Evolutionary conservation across 139 green algal genomes (phyloP), one percentile per base, ranked within the genome.

Genomic region (Chlamydomonas sp.): DNA sequence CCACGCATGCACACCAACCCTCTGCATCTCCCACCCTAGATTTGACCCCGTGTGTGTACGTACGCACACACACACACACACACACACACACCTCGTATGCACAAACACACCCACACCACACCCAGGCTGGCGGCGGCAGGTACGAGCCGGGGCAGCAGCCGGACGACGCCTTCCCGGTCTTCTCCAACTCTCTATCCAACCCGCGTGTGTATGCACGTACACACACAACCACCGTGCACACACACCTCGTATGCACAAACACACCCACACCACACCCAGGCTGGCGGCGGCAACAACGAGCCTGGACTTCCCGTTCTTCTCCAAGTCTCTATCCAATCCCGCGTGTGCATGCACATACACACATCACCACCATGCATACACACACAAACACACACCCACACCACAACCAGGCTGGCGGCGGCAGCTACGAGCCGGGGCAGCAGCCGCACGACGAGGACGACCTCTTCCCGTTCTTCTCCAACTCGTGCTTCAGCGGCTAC

Each of bases 381-480:
- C 20, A 13, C 20, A 54, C 13, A 13, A 26, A 26, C 16, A 13
- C 43, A 13, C 43, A 13, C 20, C 43, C 43, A 54, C 20, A 20
- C 13, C 13, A 54, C 43, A 26, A 26, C 43, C 43, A 67, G 64
- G 72, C 48, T 50, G 66, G 72, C n/a, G 65, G 63, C 49, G 31
- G 33, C 6, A 43, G 61, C n/a, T 77, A 69, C 63, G 71, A 35
- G 16, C 70, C 64, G 1, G 81, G 76, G 13, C 37, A 81, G 63
- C 64, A 60, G 5, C 89, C 90, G 0, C 71, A 83, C 5, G 83
- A 94, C 47, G 83, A 92, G 30, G 64, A 89, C n/a, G 85, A 97
- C 65, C 78, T 97, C 31, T 97, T 84, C 71, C 37, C 66, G 1
- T 96, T 84, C 86, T 96, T 97, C 79, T 89, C 69, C 28, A 73